Evolutionary conservation across 2,329 filamentous ascomycete genomes (phyloP).

Genomic region (Geosmithia putterillii): DNA sequence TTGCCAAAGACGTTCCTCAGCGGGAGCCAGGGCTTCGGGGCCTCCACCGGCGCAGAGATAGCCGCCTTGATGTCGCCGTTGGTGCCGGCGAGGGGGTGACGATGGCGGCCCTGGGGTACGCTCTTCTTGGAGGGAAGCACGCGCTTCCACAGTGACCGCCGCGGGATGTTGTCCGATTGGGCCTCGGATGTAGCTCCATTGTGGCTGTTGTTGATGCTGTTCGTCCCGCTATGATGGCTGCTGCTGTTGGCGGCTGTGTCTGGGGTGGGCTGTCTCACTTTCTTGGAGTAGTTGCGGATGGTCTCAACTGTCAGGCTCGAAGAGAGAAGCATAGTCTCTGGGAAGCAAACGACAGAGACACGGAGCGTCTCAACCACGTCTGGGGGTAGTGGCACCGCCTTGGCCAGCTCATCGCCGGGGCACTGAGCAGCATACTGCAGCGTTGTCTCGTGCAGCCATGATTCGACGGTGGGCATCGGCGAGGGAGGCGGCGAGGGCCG

Average conservation of each 20-base stretch:
- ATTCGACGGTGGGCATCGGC: slow-evolving; percentile 19
- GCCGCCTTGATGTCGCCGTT: slow-evolving; percentile 5
- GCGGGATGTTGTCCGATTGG: slow-evolving; percentile 7
- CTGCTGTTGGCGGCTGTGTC: slow-evolving; percentile 8
- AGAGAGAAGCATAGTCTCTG: slow-evolving; percentile 45
- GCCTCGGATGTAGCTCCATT: neutral
- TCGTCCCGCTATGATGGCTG: slow-evolving; percentile 2
- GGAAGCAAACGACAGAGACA: slow-evolving; percentile 42
- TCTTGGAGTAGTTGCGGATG: slow-evolving; percentile 42
- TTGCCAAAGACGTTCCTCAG: slow-evolving; percentile 39
- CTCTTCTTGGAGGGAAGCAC: slow-evolving; percentile 17
- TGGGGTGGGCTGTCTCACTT: slow-evolving; percentile 28
- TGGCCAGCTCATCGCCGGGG: slow-evolving; percentile 21
- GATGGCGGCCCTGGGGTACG: neutral
- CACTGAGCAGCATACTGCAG: slow-evolving; percentile 15
- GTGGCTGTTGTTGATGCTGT: neutral
- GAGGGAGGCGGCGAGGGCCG: slow-evolving; percentile 20
- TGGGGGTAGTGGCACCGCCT: slow-evolving; percentile 34
- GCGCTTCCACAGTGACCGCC: slow-evolving; percentile 22
- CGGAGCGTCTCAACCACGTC: slow-evolving; percentile 41
- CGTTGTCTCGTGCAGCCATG: slow-evolving; percentile 19
- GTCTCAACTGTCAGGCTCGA: slow-evolving; percentile 44
- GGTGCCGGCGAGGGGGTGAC: neutral
- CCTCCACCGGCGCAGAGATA: slow-evolving; percentile 4
- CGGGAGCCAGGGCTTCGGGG: slow-evolving; percentile 24